Conservation (phyloP, 1,284 basidiomycete genomes). For the Rhodotorula sp. region DNA sequence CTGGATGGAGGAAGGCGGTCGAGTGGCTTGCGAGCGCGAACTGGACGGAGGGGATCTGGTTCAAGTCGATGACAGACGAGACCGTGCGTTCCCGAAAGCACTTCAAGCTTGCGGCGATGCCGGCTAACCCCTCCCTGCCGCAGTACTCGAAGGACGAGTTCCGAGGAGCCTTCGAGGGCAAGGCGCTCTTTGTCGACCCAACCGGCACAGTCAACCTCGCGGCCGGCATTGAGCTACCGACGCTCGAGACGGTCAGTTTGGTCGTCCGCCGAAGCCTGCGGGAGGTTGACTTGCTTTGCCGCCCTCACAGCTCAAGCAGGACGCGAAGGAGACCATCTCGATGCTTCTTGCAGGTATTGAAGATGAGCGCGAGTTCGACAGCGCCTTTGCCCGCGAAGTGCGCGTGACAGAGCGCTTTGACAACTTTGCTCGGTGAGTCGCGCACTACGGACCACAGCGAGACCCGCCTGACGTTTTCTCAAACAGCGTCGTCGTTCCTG, state of each 20-base stretch:
- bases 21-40: conserved; percentile 38
- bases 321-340: conserved; percentile 70
- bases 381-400: conserved; percentile 60
- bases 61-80: conserved; percentile 20
- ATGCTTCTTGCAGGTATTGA: conserved; percentile 54
- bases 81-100: conserved; percentile 8
- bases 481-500: conserved; percentile 41
- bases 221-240: conserved; percentile 64
- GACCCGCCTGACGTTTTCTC: neutral
- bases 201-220: conserved; percentile 76
- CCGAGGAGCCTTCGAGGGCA: conserved; percentile 43
- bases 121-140: neutral
- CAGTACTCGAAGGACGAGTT: conserved; percentile 34
- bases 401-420: conserved; percentile 47
- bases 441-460: no score
- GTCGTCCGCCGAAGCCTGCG: neutral
- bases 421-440: conserved; percentile 44
- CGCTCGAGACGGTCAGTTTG: conserved; percentile 49
- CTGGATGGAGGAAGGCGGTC: conserved; percentile 36
- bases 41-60: conserved; percentile 37
- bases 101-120: no score
- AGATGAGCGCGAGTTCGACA: conserved; percentile 63
- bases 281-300: neutral
- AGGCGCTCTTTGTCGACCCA: conserved; percentile 72
- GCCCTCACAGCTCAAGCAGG: conserved; percentile 62